phyloP scores from a whole-genome alignment of 225 moss, liverwort and hornwort species.

The Marchantia polymorpha region DNA sequence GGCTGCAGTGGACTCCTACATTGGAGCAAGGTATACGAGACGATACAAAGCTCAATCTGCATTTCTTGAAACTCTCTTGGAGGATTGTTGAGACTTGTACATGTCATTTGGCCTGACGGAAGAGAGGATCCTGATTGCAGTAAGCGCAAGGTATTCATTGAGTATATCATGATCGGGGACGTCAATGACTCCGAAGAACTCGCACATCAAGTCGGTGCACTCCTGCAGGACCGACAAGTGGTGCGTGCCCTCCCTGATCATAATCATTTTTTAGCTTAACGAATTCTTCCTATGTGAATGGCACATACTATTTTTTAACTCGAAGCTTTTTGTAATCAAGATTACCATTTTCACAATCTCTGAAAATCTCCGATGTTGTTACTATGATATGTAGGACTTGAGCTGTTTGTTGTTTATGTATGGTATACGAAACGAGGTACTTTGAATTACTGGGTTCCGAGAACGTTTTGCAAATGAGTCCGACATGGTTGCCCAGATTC shows the following conservation, averaged over 20 bases:
- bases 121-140: slow-evolving; percentile 31
- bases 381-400: background rate
- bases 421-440: background rate
- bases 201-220: slow-evolving; percentile 81
- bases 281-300: background rate
- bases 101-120: slow-evolving; percentile 1
- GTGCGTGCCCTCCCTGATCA: slow-evolving; percentile 33
- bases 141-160: slow-evolving; percentile 82
- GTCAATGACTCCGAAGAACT: slow-evolving; percentile 84
- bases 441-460: background rate
- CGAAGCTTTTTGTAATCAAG: background rate
- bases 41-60: background rate
- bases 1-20: slow-evolving; percentile 69
- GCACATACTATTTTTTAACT: background rate
- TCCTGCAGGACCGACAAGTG: slow-evolving; percentile 73
- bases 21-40: slow-evolving; percentile 55
- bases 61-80: background rate
- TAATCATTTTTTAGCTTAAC: background rate
- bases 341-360: background rate
- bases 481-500: background rate
- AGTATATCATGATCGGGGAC: slow-evolving; percentile 93
- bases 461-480: background rate
- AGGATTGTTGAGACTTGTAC: background rate
- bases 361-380: background rate
- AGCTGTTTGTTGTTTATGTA: background rate